Percentiles rank a stretch among this genome's conserved stretches.
Evolutionary conservation across 2,329 filamentous ascomycete species (phyloP).

Genomic region (Diaporthe sp.): DNA sequence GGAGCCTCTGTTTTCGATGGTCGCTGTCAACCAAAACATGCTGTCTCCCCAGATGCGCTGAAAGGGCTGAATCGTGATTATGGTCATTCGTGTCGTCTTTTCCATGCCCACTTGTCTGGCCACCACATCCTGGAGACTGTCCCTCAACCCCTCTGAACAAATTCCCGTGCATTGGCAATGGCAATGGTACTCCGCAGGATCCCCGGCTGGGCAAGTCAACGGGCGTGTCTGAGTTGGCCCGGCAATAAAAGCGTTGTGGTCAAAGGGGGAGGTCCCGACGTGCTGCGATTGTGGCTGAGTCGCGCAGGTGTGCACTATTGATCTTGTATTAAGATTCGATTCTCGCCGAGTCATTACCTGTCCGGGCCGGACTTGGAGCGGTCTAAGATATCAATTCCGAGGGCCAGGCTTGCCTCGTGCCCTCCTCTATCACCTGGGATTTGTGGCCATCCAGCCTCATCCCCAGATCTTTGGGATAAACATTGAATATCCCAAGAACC

Average conservation of each 20-base stretch:
- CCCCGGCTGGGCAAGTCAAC: not conserved
- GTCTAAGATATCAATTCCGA: constrained; percentile 26
- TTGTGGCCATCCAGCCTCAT: not conserved
- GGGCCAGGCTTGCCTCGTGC: constrained; percentile 1
- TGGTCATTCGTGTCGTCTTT: not conserved
- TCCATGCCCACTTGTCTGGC: not conserved
- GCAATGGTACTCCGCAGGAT: not conserved
- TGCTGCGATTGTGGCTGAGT: constrained; percentile 2
- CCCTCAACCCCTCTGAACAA: no score
- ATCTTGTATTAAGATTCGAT: constrained; percentile 24
- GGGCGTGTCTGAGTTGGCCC: not conserved
- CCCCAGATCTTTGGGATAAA: not conserved
- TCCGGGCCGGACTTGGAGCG: constrained; percentile 4
- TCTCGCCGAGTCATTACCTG: constrained; percentile 25
- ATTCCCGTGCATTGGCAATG: no score
- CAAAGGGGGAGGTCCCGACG: not conserved
- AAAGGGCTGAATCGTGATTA: not conserved
- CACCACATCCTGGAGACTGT: not conserved
- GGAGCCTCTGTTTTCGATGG: not conserved
- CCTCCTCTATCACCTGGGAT: constrained; percentile 5
- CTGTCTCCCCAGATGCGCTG: not conserved
- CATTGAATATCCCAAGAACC: not conserved
- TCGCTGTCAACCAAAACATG: not conserved
- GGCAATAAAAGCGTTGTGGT: not conserved
- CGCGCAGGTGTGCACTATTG: constrained; percentile 1